Percentiles rank a stretch among this genome's conserved stretches.
phyloP scores from a whole-genome alignment of 2,329 filamentous ascomycete species.

The Monilinia fructigena region DNA sequence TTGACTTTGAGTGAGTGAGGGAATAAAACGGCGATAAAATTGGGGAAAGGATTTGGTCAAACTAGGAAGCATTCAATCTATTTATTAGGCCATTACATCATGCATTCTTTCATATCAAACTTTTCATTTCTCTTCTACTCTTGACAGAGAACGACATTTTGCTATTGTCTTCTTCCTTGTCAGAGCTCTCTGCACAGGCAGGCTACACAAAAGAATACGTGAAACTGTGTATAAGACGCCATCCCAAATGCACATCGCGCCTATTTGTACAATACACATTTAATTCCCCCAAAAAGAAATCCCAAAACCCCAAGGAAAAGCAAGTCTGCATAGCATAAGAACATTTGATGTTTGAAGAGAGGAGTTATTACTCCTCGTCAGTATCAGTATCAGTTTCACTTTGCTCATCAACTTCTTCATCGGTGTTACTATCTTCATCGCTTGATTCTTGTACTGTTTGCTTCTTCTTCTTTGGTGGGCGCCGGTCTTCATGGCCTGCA shows the following conservation, averaged over 20 bases:
- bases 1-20: background rate
- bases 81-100: background rate
- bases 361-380: constrained; percentile 40
- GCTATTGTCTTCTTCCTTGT: background rate
- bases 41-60: background rate
- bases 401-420: constrained; percentile 62
- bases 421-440: constrained; percentile 75
- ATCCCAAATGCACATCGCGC: constrained; percentile 20
- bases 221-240: constrained; percentile 21
- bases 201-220: constrained; percentile 22
- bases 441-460: constrained; percentile 61
- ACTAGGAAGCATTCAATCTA: background rate
- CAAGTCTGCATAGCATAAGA: constrained; percentile 3
- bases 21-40: background rate
- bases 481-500: constrained; percentile 80
- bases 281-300: constrained; percentile 9
- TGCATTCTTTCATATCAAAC: background rate
- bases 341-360: background rate
- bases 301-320: constrained; percentile 22
- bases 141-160: background rate
- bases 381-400: constrained; percentile 64
- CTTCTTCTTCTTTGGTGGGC: constrained; percentile 57
- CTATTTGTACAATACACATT: constrained; percentile 20
- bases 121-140: background rate
- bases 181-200: constrained; percentile 6